Evolutionary conservation across 768 basidiomycete species (phyloP).

Genomic region (Dioszegia crocea): DNA sequence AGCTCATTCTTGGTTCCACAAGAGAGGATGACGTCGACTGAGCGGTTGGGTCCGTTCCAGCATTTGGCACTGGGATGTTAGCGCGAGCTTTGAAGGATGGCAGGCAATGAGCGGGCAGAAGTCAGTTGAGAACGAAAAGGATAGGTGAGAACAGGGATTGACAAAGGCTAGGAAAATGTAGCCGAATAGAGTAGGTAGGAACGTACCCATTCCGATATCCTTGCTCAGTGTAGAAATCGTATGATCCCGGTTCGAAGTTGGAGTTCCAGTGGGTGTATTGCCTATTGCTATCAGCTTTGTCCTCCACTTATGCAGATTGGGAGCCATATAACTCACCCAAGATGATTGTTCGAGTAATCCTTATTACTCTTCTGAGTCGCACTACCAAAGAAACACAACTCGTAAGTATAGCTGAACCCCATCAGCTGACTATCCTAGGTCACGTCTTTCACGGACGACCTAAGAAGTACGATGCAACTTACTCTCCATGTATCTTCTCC

Average conservation of each 20-base stretch:
- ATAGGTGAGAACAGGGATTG: not conserved
- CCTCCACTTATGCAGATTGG: not conserved
- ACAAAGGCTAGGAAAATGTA: too few species aligned
- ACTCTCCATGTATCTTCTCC: conserved; percentile 83
- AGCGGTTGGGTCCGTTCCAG: conserved; percentile 80
- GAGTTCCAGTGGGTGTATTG: conserved; percentile 74
- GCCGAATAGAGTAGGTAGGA: not conserved
- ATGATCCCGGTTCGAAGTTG: conserved; percentile 57
- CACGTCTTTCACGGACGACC: not conserved
- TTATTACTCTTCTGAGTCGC: conserved; percentile 82
- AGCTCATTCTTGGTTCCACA: conserved; percentile 85
- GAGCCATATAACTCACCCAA: conserved; percentile 62
- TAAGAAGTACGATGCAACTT: too few species aligned
- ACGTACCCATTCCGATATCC: conserved; percentile 59
- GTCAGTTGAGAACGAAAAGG: not conserved
- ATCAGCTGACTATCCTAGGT: conserved; percentile 3
- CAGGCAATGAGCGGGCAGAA: not conserved
- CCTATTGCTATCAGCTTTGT: conserved; percentile 19
- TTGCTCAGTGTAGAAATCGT: conserved; percentile 74
- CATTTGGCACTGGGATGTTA: conserved; percentile 66
- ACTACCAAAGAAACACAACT: conserved; percentile 84
- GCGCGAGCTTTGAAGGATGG: not conserved
- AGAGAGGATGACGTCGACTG: conserved; percentile 64
- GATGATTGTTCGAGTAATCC: conserved; percentile 67
- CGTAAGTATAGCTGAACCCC: conserved; percentile 79